Evolutionary conservation across 257 asterid genomes (phyloP), one percentile per base, ranked within the genome.

Genomic region (Osmanthus fragrans): DNA sequence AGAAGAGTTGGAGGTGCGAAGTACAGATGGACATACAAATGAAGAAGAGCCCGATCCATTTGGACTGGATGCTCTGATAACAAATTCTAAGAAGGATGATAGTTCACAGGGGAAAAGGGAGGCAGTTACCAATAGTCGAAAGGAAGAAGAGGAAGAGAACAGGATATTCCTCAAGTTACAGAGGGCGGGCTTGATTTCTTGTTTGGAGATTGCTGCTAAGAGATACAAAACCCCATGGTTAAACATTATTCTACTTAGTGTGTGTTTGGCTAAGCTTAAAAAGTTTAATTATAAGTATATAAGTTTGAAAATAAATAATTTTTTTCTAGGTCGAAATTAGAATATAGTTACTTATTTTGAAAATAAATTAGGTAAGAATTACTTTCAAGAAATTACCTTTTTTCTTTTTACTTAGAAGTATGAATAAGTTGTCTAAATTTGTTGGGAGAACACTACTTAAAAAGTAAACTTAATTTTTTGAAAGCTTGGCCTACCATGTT

Each of bases 201-300:
- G 97, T 72, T 84, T 96, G 63, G 99, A 93, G 83, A 87, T 88
- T 54, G 99, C 99, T 66, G 99, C 99, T 39, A 87, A 90, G 80
- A 91, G 98, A 86, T 93, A 93, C 89, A 92, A 93, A 81, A 86
- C 83, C 36, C 94, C 97, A 87, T 93, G 99, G 98, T 95, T 34
- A 83, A 36, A 60, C 73, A 56, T 58, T 58, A 6, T 21, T 58
- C 67, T 58, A 4, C 13, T 51, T 58, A 56, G 7, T 19, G 12
- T 21, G 29, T n/a, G 16, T 58, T 2, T 58, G 67, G 67, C 32
- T 6, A 58, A 58, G 67, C 67, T 51, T 51, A 39, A 39, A 10
- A 39, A 39, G 47, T 39, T 39, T 8, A 8, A 39, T 37, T 37
- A 36, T 36, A 37, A 37, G 42, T 37, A 8, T 7, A 37, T 37